Percentiles rank a stretch among this genome's conserved stretches.
Evolutionary conservation across 2,329 filamentous ascomycete genomes (phyloP).

Genomic region (Colletotrichum lini): DNA sequence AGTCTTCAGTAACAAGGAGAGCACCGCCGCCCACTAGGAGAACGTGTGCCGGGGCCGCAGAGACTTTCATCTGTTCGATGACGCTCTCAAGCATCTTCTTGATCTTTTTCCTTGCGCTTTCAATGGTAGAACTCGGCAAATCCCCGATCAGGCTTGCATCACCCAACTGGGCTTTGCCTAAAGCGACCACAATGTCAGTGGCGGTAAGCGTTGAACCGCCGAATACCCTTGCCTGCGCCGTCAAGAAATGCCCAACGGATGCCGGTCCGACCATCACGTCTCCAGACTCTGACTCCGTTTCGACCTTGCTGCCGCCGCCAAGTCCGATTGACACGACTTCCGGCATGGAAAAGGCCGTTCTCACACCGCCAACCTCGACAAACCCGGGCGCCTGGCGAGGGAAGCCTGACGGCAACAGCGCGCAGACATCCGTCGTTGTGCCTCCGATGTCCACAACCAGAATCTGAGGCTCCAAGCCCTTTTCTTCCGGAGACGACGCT

Average conservation of each 20-base stretch:
- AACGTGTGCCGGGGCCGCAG: conserved; percentile 64
- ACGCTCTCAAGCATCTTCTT: conserved; percentile 64
- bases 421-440: conserved; percentile 73
- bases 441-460: conserved; percentile 73
- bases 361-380: conserved; percentile 70
- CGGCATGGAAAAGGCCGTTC: conserved; percentile 72
- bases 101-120: conserved; percentile 52
- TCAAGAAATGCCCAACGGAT: conserved; percentile 68
- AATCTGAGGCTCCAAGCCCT: conserved; percentile 48
- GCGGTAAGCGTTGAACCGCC: conserved; percentile 68
- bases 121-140: conserved; percentile 44
- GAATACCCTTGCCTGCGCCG: conserved; percentile 64
- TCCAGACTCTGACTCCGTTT: conserved; percentile 17
- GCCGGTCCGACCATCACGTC: conserved; percentile 66
- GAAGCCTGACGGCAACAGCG: conserved; percentile 70
- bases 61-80: conserved; percentile 71
- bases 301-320: conserved; percentile 64
- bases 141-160: conserved; percentile 48
- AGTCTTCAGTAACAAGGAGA: conserved; percentile 62
- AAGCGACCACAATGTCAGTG: conserved; percentile 64
- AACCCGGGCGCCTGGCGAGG: conserved; percentile 72
- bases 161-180: conserved; percentile 51
- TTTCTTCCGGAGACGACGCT: conserved; percentile 15
- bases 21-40: conserved; percentile 72
- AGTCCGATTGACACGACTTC: conserved; percentile 70